Base-by-base conservation (phyloP, 306 rosid genomes). In the Benincasa hispida region DNA sequence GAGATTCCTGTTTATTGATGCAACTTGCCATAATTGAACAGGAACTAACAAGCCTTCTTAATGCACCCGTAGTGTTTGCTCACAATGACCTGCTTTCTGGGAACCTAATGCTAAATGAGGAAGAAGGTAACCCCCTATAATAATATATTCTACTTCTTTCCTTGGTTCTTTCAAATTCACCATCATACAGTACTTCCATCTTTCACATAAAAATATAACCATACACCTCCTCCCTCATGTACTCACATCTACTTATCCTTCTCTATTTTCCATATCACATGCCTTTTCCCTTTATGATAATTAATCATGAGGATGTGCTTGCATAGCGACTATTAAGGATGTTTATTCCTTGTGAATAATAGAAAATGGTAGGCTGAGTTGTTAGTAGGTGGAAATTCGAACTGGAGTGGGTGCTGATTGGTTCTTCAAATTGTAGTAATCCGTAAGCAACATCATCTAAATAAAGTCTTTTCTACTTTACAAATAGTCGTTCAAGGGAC, bases 81-180 rank as follows among this genome's bases (percentile, higher is more conserved):
- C 97, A 94, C 85, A 92, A 92, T 79, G 97, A 94, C 86, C 86
- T 94, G 83, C 96, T 94, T 50, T 89, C 97, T 72, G 99, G 96
- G 86, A 94, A 94, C 84, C 79, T 94, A 78, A 94, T 94, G 99
- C 79, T 89, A 39, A 92, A 87, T 84, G 86, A 87, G 27, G 91
- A 90, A 82, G 88, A 93, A 92, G 99, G 99, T 92, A 91, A 82
- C 11, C 42, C 28, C 41, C 47, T 53, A 10, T 34, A 11, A 48
- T 53, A 18, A 18, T 17, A 15, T 19, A 25, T 51, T 73, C 54
- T 35, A 39, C 18, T 73, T 48, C 72, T 65, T 12, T 4, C 4
- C 1, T 30, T 17, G 60, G 18, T 27, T 72, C 42, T 14, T 72
- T 21, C 42, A 70, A 39, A 22, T 70, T 72, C 60, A 48, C 39